Base-by-base conservation (phyloP, 208 protist species). In the Lotmaria passim region DNA sequence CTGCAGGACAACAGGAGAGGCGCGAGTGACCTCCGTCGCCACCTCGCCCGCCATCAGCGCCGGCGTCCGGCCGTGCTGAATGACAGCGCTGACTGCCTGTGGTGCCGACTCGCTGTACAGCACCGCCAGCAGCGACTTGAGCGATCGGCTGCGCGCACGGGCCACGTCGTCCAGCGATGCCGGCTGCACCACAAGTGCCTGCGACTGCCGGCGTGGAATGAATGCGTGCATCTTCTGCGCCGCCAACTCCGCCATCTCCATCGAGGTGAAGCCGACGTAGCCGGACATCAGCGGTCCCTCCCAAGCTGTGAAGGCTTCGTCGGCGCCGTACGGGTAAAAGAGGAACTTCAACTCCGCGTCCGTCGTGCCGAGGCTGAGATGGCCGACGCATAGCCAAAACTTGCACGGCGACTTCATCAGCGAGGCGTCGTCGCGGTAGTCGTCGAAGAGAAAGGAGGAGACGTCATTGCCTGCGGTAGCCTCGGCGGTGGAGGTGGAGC, bases 301-400 rank as follows among this genome's bases (percentile, higher is more conserved):
- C 51, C 64, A 77, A 10, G 80, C 51, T 17, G 78, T 78, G 72
- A 93, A 90, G 21, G 88, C 87, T 50, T 96, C 88, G 61, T 96
- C 88, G 28, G 78, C 91, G 23, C 91, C 85, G 67, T 93, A 90
- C 3, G 85, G 86, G 73, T 93, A 93, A 62, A 96, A 96, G 73
- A 96, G 82, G 31, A 77, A 77, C 73, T 85, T 81, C 21, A 96
- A 71, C 38, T 79, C 67, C 31, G 53, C 69, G 23, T 82, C 83
- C 3, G 80, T 90, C 21, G 85, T 93, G 53, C 36, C 75, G 30
- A 60, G 26, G 38, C 88, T 83, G 36, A 93, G 78, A 30, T 89
- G 65, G 28, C 68, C 61, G 33, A 93, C 87, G 36, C 79, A 78
- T 23, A 93, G 69, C 88, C 91, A 96, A 62, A 81, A 53, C 78